phyloP scores from a whole-genome alignment of 495 filamentous ascomycete species.

The Podospora pseudopauciseta region DNA sequence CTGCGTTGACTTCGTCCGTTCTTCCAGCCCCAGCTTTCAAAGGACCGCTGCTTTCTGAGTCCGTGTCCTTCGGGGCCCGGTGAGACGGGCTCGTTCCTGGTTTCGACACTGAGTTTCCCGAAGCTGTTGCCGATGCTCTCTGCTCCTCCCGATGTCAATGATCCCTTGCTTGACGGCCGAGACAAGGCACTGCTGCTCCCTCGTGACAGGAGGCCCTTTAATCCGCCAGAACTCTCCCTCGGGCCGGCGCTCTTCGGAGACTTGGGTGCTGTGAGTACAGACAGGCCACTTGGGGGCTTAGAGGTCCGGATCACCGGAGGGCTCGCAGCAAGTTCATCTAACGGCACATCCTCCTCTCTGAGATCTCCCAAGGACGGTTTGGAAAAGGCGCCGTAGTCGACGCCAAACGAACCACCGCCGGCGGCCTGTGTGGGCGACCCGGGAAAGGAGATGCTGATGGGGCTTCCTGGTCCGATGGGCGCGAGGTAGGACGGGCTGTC shows the following conservation, averaged over 20 bases:
- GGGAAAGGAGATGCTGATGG: slow-evolving; percentile 47
- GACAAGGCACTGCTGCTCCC: slow-evolving; percentile 41
- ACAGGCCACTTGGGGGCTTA: slow-evolving; percentile 71
- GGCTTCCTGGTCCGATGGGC: slow-evolving; percentile 29
- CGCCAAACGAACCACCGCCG: slow-evolving; percentile 57
- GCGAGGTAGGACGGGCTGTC: slow-evolving; percentile 43
- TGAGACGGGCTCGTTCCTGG: slow-evolving; percentile 34
- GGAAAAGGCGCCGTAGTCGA: slow-evolving; percentile 64
- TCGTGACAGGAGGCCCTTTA: slow-evolving; percentile 44
- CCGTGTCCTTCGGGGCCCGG: slow-evolving; percentile 32
- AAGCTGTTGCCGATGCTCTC: slow-evolving; percentile 62
- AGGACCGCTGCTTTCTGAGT: slow-evolving; percentile 45
- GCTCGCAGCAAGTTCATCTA: slow-evolving; percentile 63
- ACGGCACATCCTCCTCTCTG: slow-evolving; percentile 58
- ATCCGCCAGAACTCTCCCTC: slow-evolving; percentile 38
- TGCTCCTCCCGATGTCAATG: slow-evolving; percentile 45
- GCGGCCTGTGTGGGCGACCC: slow-evolving; percentile 36
- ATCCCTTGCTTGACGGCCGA: slow-evolving; percentile 51
- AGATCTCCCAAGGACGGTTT: slow-evolving; percentile 43
- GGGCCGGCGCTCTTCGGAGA: slow-evolving; percentile 44
- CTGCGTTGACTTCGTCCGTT: slow-evolving; percentile 47
- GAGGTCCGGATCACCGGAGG: slow-evolving; percentile 83
- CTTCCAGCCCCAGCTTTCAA: slow-evolving; percentile 54
- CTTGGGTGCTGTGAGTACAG: slow-evolving; percentile 60
- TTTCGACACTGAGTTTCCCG: slow-evolving; percentile 57